Percentiles rank a stretch among this genome's conserved stretches.
Evolutionary conservation across 1,139 yeast genomes (phyloP).

Genomic region (Saccharomycopsis crataegensis): DNA sequence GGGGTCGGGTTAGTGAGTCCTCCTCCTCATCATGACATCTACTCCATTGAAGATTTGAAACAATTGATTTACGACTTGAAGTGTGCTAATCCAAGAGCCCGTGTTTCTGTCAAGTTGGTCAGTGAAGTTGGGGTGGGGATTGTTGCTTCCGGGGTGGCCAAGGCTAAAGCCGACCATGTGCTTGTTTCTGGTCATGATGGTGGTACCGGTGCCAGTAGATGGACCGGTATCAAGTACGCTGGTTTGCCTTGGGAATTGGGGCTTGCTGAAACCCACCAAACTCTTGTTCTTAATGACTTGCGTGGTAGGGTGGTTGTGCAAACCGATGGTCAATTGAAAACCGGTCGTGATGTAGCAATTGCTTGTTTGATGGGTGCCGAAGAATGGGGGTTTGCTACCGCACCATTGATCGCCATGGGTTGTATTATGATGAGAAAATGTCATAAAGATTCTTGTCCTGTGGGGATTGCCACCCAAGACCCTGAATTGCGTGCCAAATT

Average conservation of each 20-base stretch:
- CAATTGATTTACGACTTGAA: constrained; percentile 94
- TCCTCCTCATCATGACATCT: constrained; percentile 97
- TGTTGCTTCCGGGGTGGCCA: constrained; percentile 98
- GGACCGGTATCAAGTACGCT: constrained; percentile 95
- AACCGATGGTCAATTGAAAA: constrained; percentile 95
- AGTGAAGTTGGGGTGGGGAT: constrained; percentile 99
- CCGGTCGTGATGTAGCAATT: constrained; percentile 93
- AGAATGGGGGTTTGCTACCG: constrained; percentile 97
- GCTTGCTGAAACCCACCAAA: constrained; percentile 96
- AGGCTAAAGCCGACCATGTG: constrained; percentile 96
- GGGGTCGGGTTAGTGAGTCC: constrained; percentile 97
- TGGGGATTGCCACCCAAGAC: constrained; percentile 98
- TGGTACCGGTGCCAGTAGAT: constrained; percentile 99
- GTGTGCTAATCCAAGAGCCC: constrained; percentile 94
- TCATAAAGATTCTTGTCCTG: constrained; percentile 91
- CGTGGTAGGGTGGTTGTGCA: constrained; percentile 94
- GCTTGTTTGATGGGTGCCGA: constrained; percentile 97
- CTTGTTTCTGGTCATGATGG: constrained; percentile 97
- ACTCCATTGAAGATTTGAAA: constrained; percentile 95
- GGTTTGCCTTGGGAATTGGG: constrained; percentile 99
- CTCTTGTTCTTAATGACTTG: constrained; percentile 88
- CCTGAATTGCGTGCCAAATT: constrained; percentile 89
- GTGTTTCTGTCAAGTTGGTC: constrained; percentile 92
- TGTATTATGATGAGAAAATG: constrained; percentile 95
- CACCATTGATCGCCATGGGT: constrained; percentile 96